These are phyloP conservation scores for Pelargonium cotyledonis DNA, from an alignment of 441 rosid genomes.

Conservation along the genomic window DNA sequence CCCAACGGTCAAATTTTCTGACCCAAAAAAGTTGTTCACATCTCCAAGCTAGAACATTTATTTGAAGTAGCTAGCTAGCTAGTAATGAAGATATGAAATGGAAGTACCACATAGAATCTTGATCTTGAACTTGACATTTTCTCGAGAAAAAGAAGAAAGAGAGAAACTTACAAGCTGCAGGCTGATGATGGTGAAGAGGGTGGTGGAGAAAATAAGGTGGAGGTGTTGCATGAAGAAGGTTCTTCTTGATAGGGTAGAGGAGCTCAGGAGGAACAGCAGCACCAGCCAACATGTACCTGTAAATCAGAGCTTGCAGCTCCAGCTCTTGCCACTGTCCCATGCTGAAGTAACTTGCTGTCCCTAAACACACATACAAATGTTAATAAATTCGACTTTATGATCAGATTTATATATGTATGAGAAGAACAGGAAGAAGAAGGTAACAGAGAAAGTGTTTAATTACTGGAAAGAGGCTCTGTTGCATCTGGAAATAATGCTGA, in stretches of 20 bases:
- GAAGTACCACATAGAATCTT: too few relatives aligned
- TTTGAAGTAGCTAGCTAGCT: too few relatives aligned
- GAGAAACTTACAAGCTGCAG: background rate
- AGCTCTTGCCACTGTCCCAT: slow-evolving; percentile 40
- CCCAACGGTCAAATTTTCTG: background rate
- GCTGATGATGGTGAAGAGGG: slow-evolving; percentile 13
- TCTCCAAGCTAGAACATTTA: too few relatives aligned
- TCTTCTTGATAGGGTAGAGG: slow-evolving; percentile 28
- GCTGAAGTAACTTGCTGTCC: slow-evolving; percentile 1
- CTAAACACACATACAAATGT: background rate
- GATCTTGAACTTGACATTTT: background rate
- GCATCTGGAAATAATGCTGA: slow-evolving; percentile 5
- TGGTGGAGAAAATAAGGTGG: slow-evolving; percentile 21
- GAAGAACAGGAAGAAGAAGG: too few relatives aligned
- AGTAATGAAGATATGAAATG: too few relatives aligned
- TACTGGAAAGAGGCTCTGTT: background rate
- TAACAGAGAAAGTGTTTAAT: background rate
- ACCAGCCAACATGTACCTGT: slow-evolving; percentile 35
- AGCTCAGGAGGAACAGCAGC: slow-evolving; percentile 35
- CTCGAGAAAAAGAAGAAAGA: background rate
- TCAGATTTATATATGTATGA: too few relatives aligned
- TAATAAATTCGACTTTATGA: too few relatives aligned
- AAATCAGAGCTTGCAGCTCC: slow-evolving; percentile 40
- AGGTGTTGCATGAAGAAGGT: slow-evolving; percentile 14
- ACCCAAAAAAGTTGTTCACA: too few relatives aligned